These are phyloP conservation scores for Anthracocystis walkeri DNA, from an alignment of 1,284 basidiomycete species.

Conservation along the genomic window DNA sequence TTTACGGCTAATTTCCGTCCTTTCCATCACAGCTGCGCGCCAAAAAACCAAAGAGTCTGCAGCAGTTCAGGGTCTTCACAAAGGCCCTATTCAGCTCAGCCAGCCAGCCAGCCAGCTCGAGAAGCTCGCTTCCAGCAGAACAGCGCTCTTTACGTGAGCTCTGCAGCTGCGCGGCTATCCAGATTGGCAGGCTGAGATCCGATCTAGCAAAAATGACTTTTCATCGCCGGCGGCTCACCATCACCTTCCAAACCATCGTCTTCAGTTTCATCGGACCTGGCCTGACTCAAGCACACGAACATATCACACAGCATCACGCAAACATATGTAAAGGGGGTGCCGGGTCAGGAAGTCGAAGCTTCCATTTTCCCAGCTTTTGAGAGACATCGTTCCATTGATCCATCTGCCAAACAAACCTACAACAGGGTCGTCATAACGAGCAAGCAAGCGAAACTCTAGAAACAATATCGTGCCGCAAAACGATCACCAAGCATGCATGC, in stretches of 20 bases:
- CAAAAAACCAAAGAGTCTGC: constrained; percentile 14
- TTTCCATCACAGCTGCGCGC: constrained; percentile 7
- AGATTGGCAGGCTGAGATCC: background rate
- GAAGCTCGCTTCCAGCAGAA: no score
- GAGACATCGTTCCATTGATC: constrained; percentile 16
- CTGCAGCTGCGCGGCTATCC: constrained; percentile 6
- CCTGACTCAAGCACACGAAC: background rate
- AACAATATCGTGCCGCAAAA: constrained; percentile 4
- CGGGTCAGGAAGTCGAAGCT: constrained; percentile 38
- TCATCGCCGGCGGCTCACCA: background rate
- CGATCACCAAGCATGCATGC: background rate
- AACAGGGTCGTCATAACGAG: background rate
- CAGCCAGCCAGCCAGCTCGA: background rate
- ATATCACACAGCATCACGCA: background rate
- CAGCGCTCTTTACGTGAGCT: constrained; percentile 14
- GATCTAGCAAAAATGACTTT: background rate
- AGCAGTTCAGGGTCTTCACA: constrained; percentile 8
- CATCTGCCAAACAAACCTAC: constrained; percentile 17
- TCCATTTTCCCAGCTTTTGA: constrained; percentile 49
- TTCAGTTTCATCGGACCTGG: background rate
- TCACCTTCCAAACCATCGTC: background rate
- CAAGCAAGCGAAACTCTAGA: background rate
- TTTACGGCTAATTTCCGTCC: constrained; percentile 3
- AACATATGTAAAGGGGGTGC: constrained; percentile 14
- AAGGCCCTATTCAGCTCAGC: background rate